phyloP scores from a whole-genome alignment of 2,329 filamentous ascomycete genomes.

The Botrytis aclada region DNA sequence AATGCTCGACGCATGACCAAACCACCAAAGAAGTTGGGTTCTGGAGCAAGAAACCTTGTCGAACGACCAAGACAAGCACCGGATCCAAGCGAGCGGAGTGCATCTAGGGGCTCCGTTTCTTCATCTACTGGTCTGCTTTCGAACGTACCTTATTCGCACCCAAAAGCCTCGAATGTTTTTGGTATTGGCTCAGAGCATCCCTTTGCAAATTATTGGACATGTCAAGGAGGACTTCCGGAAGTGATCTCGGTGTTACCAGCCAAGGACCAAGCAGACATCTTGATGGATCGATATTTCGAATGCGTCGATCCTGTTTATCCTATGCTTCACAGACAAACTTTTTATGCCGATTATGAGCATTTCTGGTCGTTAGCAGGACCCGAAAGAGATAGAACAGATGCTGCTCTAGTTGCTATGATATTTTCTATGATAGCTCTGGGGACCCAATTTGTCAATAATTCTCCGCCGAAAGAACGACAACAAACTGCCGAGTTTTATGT shows the following conservation, averaged over 20 bases:
- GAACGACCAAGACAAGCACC: conserved; percentile 29
- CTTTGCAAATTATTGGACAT: conserved; percentile 84
- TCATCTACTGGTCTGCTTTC: conserved; percentile 61
- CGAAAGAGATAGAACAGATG: conserved; percentile 61
- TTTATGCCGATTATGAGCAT: conserved; percentile 74
- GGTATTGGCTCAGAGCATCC: conserved; percentile 77
- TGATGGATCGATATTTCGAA: conserved; percentile 62
- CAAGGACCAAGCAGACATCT: conserved; percentile 71
- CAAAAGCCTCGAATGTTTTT: conserved; percentile 73
- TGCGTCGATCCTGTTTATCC: conserved; percentile 78
- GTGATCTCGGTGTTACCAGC: conserved; percentile 73
- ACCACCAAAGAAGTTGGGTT: conserved; percentile 51
- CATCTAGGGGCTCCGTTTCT: conserved; percentile 31
- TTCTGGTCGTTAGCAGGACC: conserved; percentile 64
- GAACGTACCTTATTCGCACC: conserved; percentile 68
- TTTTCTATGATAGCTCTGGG: conserved; percentile 77
- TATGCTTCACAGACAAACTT: conserved; percentile 72
- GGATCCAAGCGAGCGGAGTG: conserved; percentile 29
- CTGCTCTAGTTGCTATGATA: conserved; percentile 67
- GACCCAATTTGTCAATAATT: conserved; percentile 65
- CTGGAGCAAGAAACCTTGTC: conserved; percentile 25
- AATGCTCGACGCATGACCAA: conserved; percentile 57
- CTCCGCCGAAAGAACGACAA: conserved; percentile 59
- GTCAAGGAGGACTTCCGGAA: conserved; percentile 69
- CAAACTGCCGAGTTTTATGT: conserved; percentile 80